Evolutionary conservation across 208 protist species (phyloP).

Genomic region (Acanthamoeba triangularis): DNA sequence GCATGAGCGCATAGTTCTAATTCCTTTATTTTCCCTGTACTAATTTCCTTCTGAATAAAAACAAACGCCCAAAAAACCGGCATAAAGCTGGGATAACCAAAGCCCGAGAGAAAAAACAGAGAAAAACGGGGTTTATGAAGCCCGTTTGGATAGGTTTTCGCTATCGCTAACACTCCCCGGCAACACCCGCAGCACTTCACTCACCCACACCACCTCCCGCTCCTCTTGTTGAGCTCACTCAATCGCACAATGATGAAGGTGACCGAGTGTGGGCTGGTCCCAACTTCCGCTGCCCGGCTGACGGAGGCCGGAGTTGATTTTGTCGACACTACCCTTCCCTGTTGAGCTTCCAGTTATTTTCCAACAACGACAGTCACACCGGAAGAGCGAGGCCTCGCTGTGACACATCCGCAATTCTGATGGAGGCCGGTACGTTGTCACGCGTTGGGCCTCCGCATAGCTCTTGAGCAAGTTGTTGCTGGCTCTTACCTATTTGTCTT

Average conservation of each 20-base stretch:
- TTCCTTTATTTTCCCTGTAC: too few relatives aligned
- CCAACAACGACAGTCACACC: neutral
- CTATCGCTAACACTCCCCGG: neutral
- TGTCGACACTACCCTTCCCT: neutral
- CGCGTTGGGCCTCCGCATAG: neutral
- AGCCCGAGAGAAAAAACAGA: slow-evolving; percentile 33
- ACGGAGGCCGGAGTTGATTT: neutral
- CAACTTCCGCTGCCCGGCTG: too few relatives aligned
- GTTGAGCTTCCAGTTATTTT: neutral
- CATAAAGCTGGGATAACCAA: neutral
- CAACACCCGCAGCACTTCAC: neutral
- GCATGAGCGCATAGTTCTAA: neutral
- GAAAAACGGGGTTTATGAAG: slow-evolving; percentile 3
- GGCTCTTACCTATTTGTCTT: neutral
- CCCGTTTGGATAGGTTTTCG: neutral
- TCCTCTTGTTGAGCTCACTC: too few relatives aligned
- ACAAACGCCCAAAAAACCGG: neutral
- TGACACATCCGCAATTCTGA: neutral
- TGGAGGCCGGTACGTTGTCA: neutral
- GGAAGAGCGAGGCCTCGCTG: neutral
- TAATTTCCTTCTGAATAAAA: too few relatives aligned
- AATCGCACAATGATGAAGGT: too few relatives aligned
- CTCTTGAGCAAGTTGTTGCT: neutral
- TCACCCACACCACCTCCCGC: neutral
- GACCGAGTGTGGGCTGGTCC: too few relatives aligned